phyloP scores from a whole-genome alignment of 1,139 yeast genomes.

The Suhomyces coccinellae region DNA sequence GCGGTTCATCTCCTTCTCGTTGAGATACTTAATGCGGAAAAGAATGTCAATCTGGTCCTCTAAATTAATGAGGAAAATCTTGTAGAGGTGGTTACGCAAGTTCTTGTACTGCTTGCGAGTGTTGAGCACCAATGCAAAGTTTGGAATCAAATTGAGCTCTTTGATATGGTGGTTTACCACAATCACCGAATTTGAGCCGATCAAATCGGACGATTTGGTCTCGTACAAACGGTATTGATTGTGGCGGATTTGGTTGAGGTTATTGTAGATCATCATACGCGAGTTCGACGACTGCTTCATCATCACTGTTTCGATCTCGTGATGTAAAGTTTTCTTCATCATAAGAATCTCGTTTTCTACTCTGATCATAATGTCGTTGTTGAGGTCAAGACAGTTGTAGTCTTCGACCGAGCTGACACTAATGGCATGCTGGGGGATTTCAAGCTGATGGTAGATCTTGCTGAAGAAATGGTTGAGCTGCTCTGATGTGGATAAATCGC shows the following conservation, averaged over 20 bases:
- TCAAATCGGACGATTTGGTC: constrained; percentile 13
- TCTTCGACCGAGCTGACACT: constrained; percentile 30
- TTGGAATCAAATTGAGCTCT: constrained; percentile 39
- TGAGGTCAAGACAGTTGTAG: constrained; percentile 32
- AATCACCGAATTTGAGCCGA: constrained; percentile 18
- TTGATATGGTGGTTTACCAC: constrained; percentile 32
- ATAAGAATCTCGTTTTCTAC: constrained; percentile 37
- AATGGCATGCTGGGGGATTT: constrained; percentile 32
- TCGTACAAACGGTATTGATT: constrained; percentile 37
- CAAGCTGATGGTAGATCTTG: constrained; percentile 26
- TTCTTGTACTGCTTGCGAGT: constrained; percentile 27
- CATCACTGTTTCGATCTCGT: constrained; percentile 33
- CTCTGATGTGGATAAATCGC: constrained; percentile 7
- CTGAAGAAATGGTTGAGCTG: constrained; percentile 16
- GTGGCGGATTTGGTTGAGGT: constrained; percentile 25
- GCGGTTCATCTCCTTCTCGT: constrained; percentile 25
- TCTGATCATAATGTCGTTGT: constrained; percentile 20
- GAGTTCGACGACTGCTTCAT: constrained; percentile 25
- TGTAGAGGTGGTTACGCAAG: constrained; percentile 37
- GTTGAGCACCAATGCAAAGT: constrained; percentile 31
- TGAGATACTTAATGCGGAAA: constrained; percentile 36
- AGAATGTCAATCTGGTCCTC: constrained; percentile 43
- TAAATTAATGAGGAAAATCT: constrained; percentile 40
- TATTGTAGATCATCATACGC: constrained; percentile 24
- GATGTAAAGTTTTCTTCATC: constrained; percentile 27